Percentiles rank a stretch among this genome's conserved stretches.
phyloP scores from a whole-genome alignment of 2,329 filamentous ascomycete genomes.

The Pyrenochaeta sp. region DNA sequence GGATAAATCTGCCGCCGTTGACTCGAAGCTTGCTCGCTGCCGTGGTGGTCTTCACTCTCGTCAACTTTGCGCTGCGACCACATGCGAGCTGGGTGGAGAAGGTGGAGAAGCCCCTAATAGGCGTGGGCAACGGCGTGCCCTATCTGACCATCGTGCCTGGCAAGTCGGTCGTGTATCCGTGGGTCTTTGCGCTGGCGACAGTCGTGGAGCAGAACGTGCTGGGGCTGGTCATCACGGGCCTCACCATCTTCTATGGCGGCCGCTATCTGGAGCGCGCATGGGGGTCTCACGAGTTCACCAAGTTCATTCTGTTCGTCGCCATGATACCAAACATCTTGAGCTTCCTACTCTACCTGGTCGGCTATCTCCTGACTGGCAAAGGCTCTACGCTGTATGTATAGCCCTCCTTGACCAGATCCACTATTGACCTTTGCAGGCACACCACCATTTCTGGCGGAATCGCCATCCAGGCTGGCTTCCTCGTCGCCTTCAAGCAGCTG shows the following conservation, averaged over 20 bases:
- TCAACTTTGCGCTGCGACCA: slow-evolving; percentile 78
- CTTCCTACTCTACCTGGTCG: slow-evolving; percentile 76
- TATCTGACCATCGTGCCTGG: slow-evolving; percentile 89
- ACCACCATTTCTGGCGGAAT: slow-evolving; percentile 89
- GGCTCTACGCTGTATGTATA: slow-evolving; percentile 72
- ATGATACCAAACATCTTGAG: slow-evolving; percentile 82
- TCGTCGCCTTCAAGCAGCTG: slow-evolving; percentile 97
- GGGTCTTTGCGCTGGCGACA: slow-evolving; percentile 87
- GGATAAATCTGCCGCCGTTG: slow-evolving; percentile 91
- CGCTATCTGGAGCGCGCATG: slow-evolving; percentile 95
- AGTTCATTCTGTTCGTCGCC: slow-evolving; percentile 81
- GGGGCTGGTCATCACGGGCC: slow-evolving; percentile 77
- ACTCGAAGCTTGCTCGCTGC: slow-evolving; percentile 82
- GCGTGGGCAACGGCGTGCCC: slow-evolving; percentile 73
- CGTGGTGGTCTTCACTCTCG: slow-evolving; percentile 78
- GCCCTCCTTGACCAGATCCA: background rate
- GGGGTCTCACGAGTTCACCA: slow-evolving; percentile 90
- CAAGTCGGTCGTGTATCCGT: slow-evolving; percentile 85
- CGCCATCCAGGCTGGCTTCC: slow-evolving; percentile 88
- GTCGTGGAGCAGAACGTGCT: slow-evolving; percentile 94
- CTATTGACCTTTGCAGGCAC: slow-evolving; percentile 57
- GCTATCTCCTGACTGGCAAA: slow-evolving; percentile 74
- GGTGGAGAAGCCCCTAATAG: slow-evolving; percentile 52
- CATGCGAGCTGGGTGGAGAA: slow-evolving; percentile 55
- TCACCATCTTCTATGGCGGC: slow-evolving; percentile 89